Conservation (phyloP, 345 rosid genomes). For the Moringa oleifera region DNA sequence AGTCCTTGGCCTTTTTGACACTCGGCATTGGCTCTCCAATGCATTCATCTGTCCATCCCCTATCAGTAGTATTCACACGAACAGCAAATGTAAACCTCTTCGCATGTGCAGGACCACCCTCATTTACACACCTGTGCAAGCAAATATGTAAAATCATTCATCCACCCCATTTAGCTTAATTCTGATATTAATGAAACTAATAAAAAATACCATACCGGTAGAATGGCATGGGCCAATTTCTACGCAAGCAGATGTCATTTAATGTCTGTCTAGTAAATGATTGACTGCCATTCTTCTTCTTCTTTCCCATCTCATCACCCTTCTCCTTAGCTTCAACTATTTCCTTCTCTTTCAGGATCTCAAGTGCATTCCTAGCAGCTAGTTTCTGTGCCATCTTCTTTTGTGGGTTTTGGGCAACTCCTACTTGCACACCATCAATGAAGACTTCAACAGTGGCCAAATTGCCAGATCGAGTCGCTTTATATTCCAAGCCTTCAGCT, state of each 20-base stretch:
- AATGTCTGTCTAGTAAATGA: constrained; percentile 91
- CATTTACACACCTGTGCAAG: constrained; percentile 63
- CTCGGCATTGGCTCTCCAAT: constrained; percentile 98
- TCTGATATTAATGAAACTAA: not conserved
- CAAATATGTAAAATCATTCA: constrained; percentile 3
- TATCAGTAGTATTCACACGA: constrained; percentile 71
- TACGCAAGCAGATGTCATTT: constrained; percentile 89
- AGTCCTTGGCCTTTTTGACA: constrained; percentile 97
- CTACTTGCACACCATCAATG: constrained; percentile 84
- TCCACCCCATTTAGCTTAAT: not conserved
- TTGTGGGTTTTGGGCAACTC: constrained; percentile 91
- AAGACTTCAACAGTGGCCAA: constrained; percentile 93
- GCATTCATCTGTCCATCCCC: constrained; percentile 94
- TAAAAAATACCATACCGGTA: constrained; percentile 51
- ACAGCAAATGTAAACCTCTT: constrained; percentile 87
- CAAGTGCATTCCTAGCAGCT: constrained; percentile 95
- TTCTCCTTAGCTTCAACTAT: constrained; percentile 49
- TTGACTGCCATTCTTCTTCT: constrained; percentile 74
- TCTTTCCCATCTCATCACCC: constrained; percentile 41
- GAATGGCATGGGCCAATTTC: constrained; percentile 95
- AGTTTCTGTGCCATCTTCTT: constrained; percentile 99
- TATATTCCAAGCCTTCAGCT: constrained; percentile 96
- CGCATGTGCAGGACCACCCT: constrained; percentile 98
- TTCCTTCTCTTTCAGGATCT: constrained; percentile 78
- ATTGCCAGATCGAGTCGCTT: constrained; percentile 78